Conservation (phyloP, 139 green algal genomes). For the Edaphochlamys debaryana region DNA sequence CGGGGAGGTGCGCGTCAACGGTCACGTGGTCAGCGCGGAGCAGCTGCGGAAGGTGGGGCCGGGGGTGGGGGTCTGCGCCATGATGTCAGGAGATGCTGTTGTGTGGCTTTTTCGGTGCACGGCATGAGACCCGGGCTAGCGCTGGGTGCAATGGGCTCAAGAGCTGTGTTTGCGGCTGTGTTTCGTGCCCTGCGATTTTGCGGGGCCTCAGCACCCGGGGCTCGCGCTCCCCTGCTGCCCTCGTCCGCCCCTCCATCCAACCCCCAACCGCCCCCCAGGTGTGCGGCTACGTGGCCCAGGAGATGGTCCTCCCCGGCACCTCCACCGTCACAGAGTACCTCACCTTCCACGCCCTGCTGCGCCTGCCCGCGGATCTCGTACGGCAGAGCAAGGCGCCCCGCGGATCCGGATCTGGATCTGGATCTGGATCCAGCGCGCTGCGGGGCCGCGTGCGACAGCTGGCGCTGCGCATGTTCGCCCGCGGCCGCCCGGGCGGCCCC, state of each 20-base stretch:
- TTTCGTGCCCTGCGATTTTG: too few species aligned
- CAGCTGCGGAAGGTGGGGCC: slow-evolving; percentile 22
- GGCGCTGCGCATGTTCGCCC: too few species aligned
- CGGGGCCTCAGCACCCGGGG: too few species aligned
- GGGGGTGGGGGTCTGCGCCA: not conserved
- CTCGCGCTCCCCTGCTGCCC: not conserved
- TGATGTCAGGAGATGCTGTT: not conserved
- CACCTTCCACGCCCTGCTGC: slow-evolving; percentile 75
- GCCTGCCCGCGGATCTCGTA: slow-evolving; percentile 45
- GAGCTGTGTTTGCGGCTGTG: too few species aligned
- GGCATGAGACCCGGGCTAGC: too few species aligned
- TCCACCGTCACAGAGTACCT: slow-evolving; percentile 82
- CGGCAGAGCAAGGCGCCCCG: too few species aligned
- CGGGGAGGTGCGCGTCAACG: slow-evolving; percentile 60
- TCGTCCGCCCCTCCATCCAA: not conserved
- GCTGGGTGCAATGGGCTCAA: too few species aligned
- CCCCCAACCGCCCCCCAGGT: slow-evolving; percentile 13
- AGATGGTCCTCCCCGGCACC: slow-evolving; percentile 72
- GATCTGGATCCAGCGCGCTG: not conserved
- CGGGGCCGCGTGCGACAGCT: too few species aligned
- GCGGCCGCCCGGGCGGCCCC: too few species aligned
- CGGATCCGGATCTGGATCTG: not conserved
- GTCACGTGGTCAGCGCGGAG: slow-evolving; percentile 29
- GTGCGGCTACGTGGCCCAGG: slow-evolving; percentile 73
- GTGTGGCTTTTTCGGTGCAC: not conserved